These are phyloP conservation scores for Gloeophyllum trabeum DNA, from an alignment of 768 basidiomycete species.

Conservation along the genomic window DNA sequence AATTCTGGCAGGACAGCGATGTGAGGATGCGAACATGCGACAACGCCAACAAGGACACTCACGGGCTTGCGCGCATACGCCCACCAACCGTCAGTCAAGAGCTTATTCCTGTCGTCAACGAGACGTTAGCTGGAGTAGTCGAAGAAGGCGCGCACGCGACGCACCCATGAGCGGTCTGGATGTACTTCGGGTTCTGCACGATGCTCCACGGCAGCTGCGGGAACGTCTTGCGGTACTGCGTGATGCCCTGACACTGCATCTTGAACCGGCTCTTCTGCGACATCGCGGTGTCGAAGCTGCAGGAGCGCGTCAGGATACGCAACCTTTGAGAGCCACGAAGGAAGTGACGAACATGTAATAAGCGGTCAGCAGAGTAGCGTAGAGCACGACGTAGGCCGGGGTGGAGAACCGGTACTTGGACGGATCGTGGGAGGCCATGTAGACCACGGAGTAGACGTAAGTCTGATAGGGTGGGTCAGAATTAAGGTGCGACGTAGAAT, in stretches of 20 bases:
- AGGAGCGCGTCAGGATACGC: slow-evolving; percentile 1
- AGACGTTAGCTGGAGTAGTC: slow-evolving; percentile 1
- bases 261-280: slow-evolving; percentile 97
- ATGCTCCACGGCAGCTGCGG: slow-evolving; percentile 82
- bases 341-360: slow-evolving; percentile 67
- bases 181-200: slow-evolving; percentile 78
- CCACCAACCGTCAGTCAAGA: slow-evolving; percentile 94
- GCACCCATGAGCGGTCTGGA: slow-evolving; percentile 91
- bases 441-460: slow-evolving; percentile 95
- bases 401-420: slow-evolving; percentile 81
- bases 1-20: slow-evolving; percentile 47
- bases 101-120: slow-evolving; percentile 57
- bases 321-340: slow-evolving; percentile 2
- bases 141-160: slow-evolving; percentile 5
- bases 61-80: slow-evolving; percentile 87
- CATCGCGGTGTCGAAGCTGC: slow-evolving; percentile 89
- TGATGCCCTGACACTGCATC: slow-evolving; percentile 90
- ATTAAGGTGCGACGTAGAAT: not conserved
- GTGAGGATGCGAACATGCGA: too few relatives aligned
- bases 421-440: slow-evolving; percentile 94
- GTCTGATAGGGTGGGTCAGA: slow-evolving; percentile 37
- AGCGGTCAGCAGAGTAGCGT: slow-evolving; percentile 64
- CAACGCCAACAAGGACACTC: slow-evolving; percentile 21
- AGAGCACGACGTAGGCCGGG: slow-evolving; percentile 60
- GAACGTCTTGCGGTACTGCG: slow-evolving; percentile 80